Evolutionary conservation across 352 stramenopile species (phyloP).

Genomic region (Pythium rhizo-oryzae): DNA sequence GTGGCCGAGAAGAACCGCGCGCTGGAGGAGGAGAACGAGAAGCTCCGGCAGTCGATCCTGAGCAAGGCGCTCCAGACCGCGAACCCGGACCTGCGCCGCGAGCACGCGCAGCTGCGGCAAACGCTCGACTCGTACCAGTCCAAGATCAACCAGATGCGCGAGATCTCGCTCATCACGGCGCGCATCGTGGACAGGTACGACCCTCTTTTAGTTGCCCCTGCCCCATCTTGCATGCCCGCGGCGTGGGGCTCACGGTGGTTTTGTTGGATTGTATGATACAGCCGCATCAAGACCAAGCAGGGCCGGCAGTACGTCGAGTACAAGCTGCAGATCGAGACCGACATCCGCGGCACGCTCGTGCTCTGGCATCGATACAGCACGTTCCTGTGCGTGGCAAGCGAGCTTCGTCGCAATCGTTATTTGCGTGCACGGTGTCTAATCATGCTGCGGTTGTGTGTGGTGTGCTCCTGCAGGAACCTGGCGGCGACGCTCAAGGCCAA

Average conservation of each 20-base stretch:
- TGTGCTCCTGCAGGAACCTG: conserved; percentile 53
- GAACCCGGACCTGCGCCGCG: conserved; percentile 74
- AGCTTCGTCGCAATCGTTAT: not conserved
- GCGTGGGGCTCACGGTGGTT: not conserved
- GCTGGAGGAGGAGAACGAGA: conserved; percentile 84
- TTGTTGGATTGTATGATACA: not conserved
- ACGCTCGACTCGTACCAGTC: conserved; percentile 87
- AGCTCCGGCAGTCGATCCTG: conserved; percentile 76
- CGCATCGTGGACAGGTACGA: conserved; percentile 84
- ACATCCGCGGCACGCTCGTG: conserved; percentile 84
- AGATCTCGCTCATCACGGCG: conserved; percentile 84
- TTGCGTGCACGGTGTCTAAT: not conserved
- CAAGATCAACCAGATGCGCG: conserved; percentile 89
- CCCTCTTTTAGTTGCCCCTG: too few relatives aligned
- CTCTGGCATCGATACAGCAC: conserved; percentile 90
- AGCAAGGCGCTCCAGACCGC: conserved; percentile 77
- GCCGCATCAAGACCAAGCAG: conserved; percentile 86
- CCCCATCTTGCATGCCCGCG: not conserved
- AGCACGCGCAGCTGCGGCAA: conserved; percentile 84
- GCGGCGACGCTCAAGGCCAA: conserved; percentile 81
- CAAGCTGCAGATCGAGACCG: conserved; percentile 88
- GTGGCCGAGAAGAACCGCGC: conserved; percentile 70
- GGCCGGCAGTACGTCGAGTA: conserved; percentile 89
- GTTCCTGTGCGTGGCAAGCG: conserved; percentile 60
- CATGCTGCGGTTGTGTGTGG: too few relatives aligned